Conservation (phyloP, 2,329 filamentous ascomycete genomes). For the Endoconidiophora polonica region DNA sequence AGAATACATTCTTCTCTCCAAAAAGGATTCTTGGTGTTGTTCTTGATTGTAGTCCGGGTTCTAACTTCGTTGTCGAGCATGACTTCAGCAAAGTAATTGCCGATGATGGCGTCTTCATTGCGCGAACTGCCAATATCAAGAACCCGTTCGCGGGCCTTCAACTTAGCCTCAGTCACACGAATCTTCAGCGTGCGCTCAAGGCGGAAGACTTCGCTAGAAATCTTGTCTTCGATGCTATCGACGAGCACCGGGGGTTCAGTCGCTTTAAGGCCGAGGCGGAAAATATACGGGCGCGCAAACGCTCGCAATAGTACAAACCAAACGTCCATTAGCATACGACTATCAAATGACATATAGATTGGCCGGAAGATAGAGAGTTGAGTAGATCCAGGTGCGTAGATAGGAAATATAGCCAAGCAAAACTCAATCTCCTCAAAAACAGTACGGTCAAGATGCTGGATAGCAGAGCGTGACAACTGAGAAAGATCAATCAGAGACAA, state of each 20-base stretch:
- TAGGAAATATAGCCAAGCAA: slow-evolving; percentile 89
- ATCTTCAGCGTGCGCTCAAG: slow-evolving; percentile 44
- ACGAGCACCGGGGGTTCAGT: slow-evolving; percentile 28
- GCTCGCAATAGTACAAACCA: slow-evolving; percentile 89
- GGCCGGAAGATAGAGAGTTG: slow-evolving; percentile 67
- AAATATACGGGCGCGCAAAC: slow-evolving; percentile 83
- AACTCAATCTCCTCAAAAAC: slow-evolving; percentile 74
- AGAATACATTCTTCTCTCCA: slow-evolving; percentile 75
- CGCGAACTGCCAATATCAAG: slow-evolving; percentile 6
- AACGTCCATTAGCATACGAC: slow-evolving; percentile 80
- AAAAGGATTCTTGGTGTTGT: slow-evolving; percentile 56
- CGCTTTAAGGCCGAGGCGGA: slow-evolving; percentile 40
- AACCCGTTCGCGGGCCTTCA: slow-evolving; percentile 24
- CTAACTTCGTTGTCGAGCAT: slow-evolving; percentile 65
- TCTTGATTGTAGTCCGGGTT: slow-evolving; percentile 56
- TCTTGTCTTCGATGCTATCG: slow-evolving; percentile 22
- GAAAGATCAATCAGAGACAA: slow-evolving; percentile 74
- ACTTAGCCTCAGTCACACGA: slow-evolving; percentile 45
- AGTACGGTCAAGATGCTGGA: slow-evolving; percentile 78
- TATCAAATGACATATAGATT: slow-evolving; percentile 76
- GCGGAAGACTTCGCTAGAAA: slow-evolving; percentile 36
- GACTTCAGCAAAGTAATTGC: slow-evolving; percentile 66
- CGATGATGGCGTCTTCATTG: slow-evolving; percentile 29
- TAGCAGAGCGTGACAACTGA: slow-evolving; percentile 73
- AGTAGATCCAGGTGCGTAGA: slow-evolving; percentile 62